Evolutionary conservation across 2,329 filamentous ascomycete genomes (phyloP).

Genomic region (Blastomyces parvus): DNA sequence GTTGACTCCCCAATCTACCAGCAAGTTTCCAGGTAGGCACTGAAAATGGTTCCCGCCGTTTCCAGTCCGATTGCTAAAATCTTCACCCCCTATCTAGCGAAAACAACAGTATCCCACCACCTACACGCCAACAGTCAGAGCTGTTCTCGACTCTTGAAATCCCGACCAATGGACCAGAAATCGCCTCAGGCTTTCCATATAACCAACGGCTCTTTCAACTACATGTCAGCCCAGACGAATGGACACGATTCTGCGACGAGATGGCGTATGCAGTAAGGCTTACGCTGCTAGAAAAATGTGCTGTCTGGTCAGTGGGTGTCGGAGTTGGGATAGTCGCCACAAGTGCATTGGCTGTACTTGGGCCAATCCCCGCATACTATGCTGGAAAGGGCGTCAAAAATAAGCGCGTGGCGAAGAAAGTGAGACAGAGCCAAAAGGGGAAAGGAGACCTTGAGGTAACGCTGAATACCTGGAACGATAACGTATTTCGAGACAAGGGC

Average conservation of each 20-base stretch:
- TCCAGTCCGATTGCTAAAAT: neutral
- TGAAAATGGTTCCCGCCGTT: neutral
- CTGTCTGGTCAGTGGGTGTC: slow-evolving; percentile 12
- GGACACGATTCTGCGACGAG: slow-evolving; percentile 13
- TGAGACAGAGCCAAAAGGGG: slow-evolving; percentile 8
- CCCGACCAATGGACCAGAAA: slow-evolving; percentile 4
- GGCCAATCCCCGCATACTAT: slow-evolving; percentile 12
- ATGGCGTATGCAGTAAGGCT: slow-evolving; percentile 8
- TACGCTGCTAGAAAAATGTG: slow-evolving; percentile 9
- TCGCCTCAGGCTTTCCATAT: slow-evolving; percentile 12
- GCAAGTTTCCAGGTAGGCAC: neutral
- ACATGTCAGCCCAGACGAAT: slow-evolving; percentile 11
- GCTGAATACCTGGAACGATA: slow-evolving; percentile 11
- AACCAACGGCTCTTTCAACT: slow-evolving; percentile 12
- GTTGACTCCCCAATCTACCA: neutral
- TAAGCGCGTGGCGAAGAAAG: slow-evolving; percentile 11
- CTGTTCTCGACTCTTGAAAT: slow-evolving; percentile 9
- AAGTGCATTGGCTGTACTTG: slow-evolving; percentile 7
- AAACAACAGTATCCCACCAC: neutral
- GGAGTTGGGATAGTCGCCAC: slow-evolving; percentile 10
- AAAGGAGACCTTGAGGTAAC: slow-evolving; percentile 11
- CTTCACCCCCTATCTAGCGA: neutral
- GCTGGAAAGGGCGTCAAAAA: slow-evolving; percentile 13
- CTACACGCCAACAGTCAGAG: neutral
- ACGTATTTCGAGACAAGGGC: slow-evolving; percentile 10